Evolutionary conservation across 441 rosid genomes (phyloP).

Genomic region (Sinapis alba): DNA sequence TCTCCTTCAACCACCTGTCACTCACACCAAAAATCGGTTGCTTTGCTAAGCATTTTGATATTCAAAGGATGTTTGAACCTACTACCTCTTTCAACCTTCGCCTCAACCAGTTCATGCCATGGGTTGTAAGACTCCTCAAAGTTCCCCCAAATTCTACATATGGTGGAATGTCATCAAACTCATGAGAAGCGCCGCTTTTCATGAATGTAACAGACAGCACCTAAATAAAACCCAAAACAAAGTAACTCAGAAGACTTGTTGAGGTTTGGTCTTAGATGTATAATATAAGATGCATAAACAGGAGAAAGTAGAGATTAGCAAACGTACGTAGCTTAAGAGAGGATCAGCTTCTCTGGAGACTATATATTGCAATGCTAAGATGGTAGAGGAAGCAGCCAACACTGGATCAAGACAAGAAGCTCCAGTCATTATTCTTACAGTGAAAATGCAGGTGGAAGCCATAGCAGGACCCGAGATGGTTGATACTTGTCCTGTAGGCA

Average conservation of each 20-base stretch:
- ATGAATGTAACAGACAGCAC: constrained; percentile 74
- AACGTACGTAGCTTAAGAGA: constrained; percentile 51
- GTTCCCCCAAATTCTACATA: constrained; percentile 84
- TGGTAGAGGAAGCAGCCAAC: constrained; percentile 63
- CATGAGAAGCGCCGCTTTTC: constrained; percentile 59
- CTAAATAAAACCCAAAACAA: constrained; percentile 49
- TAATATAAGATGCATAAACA: too few species aligned
- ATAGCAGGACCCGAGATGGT: constrained; percentile 58
- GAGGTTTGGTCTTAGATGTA: too few species aligned
- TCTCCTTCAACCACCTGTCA: constrained; percentile 66
- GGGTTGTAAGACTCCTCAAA: constrained; percentile 78
- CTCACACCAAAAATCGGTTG: constrained; percentile 8
- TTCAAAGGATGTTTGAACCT: neutral
- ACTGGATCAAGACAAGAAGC: constrained; percentile 60
- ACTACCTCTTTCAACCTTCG: constrained; percentile 70
- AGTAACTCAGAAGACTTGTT: neutral
- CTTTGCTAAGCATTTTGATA: neutral
- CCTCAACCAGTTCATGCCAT: constrained; percentile 63
- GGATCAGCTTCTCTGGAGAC: constrained; percentile 84
- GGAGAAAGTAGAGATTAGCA: neutral
- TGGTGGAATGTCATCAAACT: constrained; percentile 55
- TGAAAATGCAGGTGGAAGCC: constrained; percentile 62
- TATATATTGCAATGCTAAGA: constrained; percentile 77
- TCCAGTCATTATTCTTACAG: constrained; percentile 63
- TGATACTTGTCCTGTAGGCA: constrained; percentile 59